Conservation (phyloP, 1,284 basidiomycete species). For the Cystobasidium pallidum region DNA sequence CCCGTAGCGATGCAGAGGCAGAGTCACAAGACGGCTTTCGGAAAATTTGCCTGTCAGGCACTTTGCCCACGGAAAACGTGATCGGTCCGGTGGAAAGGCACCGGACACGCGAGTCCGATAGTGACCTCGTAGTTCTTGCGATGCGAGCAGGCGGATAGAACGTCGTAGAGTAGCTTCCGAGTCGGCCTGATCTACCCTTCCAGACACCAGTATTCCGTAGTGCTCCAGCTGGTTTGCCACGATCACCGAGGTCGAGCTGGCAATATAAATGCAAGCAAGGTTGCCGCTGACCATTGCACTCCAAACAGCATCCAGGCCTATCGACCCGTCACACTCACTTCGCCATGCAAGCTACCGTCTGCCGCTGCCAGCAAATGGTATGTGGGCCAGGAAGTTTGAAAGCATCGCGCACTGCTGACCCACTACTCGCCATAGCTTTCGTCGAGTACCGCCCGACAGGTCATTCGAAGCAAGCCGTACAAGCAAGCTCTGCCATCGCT, state of each 20-base stretch:
- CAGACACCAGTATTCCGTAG: not conserved
- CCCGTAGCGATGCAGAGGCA: not conserved
- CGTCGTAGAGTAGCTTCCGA: no score
- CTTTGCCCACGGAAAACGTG: not conserved
- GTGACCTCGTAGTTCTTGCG: no score
- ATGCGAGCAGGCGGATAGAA: no score
- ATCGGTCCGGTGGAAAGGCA: slow-evolving; percentile 9
- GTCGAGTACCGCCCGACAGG: not conserved
- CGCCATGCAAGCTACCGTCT: slow-evolving; percentile 17
- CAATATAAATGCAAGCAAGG: not conserved
- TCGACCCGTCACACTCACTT: not conserved
- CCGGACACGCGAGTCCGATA: no score
- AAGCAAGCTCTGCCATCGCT: not conserved
- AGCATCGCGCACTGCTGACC: not conserved
- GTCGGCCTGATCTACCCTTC: not conserved
- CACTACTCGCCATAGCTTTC: not conserved
- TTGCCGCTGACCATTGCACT: not conserved
- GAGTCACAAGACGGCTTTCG: not conserved
- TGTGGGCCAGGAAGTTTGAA: not conserved
- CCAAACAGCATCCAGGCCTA: not conserved
- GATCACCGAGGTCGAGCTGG: not conserved
- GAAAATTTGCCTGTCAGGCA: slow-evolving; percentile 9
- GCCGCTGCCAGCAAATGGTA: slow-evolving; percentile 17
- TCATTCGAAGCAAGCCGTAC: not conserved
- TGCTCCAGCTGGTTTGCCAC: not conserved